Percentiles rank a stretch among this genome's conserved stretches.
Evolutionary conservation across 2,329 filamentous ascomycete species (phyloP).

Genomic region (Mariannaea sp.): DNA sequence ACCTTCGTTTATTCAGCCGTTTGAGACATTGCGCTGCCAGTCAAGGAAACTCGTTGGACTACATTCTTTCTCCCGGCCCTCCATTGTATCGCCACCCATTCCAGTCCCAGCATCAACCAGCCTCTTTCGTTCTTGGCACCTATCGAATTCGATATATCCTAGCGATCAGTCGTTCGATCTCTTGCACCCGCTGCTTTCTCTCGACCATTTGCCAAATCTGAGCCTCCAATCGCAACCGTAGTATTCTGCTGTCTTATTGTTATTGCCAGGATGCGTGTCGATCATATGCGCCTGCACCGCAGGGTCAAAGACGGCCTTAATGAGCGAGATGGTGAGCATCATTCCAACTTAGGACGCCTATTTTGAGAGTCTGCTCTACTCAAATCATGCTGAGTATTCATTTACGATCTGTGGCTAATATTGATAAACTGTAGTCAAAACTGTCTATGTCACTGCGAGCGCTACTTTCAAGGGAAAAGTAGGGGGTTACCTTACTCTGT

Average conservation of each 20-base stretch:
- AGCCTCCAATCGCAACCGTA: no score
- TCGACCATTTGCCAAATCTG: background rate
- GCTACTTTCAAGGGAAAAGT: slow-evolving; percentile 50
- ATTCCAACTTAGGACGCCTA: no score
- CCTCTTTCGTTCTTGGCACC: slow-evolving; percentile 22
- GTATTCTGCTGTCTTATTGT: background rate
- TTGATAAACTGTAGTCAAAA: slow-evolving; percentile 40
- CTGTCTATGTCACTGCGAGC: slow-evolving; percentile 49
- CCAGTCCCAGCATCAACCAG: slow-evolving; percentile 31
- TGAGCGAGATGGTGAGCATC: slow-evolving; percentile 12
- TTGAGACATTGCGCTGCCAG: slow-evolving; percentile 36
- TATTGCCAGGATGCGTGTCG: slow-evolving; percentile 38
- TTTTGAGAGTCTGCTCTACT: background rate
- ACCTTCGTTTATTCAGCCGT: slow-evolving; percentile 19
- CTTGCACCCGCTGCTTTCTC: background rate
- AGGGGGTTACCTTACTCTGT: slow-evolving; percentile 50
- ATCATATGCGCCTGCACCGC: slow-evolving; percentile 38
- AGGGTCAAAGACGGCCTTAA: slow-evolving; percentile 13
- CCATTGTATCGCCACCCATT: slow-evolving; percentile 36
- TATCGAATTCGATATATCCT: slow-evolving; percentile 25
- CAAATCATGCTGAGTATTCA: slow-evolving; percentile 9
- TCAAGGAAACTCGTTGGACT: slow-evolving; percentile 31
- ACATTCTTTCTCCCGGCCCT: slow-evolving; percentile 37
- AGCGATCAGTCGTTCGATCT: background rate
- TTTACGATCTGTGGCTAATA: slow-evolving; percentile 18